phyloP scores from a whole-genome alignment of 2,329 filamentous ascomycete genomes.

The Cordyceps pruinosa region DNA sequence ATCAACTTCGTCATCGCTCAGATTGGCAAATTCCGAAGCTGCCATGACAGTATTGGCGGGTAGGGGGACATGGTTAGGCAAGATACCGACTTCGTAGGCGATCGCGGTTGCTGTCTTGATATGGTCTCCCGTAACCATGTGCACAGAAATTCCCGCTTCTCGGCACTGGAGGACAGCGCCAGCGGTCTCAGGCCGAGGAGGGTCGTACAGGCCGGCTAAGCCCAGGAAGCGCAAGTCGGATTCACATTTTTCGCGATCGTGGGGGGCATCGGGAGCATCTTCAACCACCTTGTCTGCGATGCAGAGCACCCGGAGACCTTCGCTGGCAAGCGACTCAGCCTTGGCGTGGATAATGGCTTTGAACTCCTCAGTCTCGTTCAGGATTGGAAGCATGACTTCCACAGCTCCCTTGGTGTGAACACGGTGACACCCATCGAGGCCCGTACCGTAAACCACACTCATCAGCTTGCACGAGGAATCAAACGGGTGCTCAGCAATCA shows the following conservation, averaged over 20 bases:
- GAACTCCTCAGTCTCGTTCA: conserved; percentile 39
- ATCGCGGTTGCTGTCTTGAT: conserved; percentile 61
- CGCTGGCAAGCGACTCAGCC: conserved; percentile 50
- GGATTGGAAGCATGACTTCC: conserved; percentile 48
- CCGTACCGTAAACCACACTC: conserved; percentile 56
- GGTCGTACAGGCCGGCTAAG: conserved; percentile 65
- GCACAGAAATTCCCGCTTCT: conserved; percentile 55
- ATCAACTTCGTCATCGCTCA: conserved; percentile 58
- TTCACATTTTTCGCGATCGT: conserved; percentile 49
- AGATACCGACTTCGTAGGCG: conserved; percentile 57
- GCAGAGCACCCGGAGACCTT: conserved; percentile 63
- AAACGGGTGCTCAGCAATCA: conserved; percentile 63
- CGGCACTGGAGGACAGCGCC: conserved; percentile 53
- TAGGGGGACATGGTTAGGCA: conserved; percentile 32
- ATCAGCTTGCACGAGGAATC: conserved; percentile 69
- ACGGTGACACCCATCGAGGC: conserved; percentile 27
- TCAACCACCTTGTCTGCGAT: conserved; percentile 48
- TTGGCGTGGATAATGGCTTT: conserved; percentile 41
- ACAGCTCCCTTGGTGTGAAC: conserved; percentile 54
- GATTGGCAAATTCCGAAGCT: conserved; percentile 54
- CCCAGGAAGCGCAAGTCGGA: conserved; percentile 56
- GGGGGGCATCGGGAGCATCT: conserved; percentile 27
- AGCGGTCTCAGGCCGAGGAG: conserved; percentile 60
- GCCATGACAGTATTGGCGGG: conserved; percentile 48
- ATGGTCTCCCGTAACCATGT: conserved; percentile 66